Base-by-base conservation (phyloP, 208 protist genomes). In the Trypanosoma cruzi region DNA sequence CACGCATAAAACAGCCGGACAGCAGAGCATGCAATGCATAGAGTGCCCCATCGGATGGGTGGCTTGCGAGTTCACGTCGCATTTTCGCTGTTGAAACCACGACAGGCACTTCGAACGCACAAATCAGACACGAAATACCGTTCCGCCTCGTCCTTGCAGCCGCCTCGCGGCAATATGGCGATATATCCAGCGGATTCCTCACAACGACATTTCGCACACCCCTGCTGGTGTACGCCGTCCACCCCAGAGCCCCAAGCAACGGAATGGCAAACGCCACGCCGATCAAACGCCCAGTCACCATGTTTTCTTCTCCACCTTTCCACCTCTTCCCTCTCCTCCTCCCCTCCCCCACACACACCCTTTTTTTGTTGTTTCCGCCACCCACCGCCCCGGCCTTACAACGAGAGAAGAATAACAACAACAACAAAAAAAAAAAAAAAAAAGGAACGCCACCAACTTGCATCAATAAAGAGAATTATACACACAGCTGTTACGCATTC, bases 31-130 rank as follows among this genome's bases (percentile, higher is more conserved):
- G 56, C 28, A 71, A 20, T 22, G 56, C 55, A 13, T 57, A 71
- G 2, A 71, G 29, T n/a, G 55, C 53, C 6, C 14, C 56, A 7
- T 64, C 34, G 34, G 36, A n/a, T 16, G 10, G 6, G 42, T 22
- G 16, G 20, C 18, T n/a, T 36, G 11, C 29, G 36, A 71, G 11
- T 42, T 28, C 46, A 1, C 57, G 6, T 13, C 66, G 66, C 20
- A 64, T 49, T 8, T 55, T 32, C 22, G 46, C 66, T 16, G 54
- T 64, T 29, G 54, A 56, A 55, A 64, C 5, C 37, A 57, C 8
- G 13, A 55, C 37, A 22, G 54, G 66, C 16, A 64, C 48, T n/a
- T 62, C 56, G 57, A 64, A 64, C 28, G 66, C 66, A 20, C 66
- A 64, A 37, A 64, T 62, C n/a, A 71, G 32, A 46, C 42, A 71